Evolutionary conservation across 202 grass and related monocot species (phyloP), one percentile per base, ranked within the genome.

Genomic region (Elaeis oleifera): DNA sequence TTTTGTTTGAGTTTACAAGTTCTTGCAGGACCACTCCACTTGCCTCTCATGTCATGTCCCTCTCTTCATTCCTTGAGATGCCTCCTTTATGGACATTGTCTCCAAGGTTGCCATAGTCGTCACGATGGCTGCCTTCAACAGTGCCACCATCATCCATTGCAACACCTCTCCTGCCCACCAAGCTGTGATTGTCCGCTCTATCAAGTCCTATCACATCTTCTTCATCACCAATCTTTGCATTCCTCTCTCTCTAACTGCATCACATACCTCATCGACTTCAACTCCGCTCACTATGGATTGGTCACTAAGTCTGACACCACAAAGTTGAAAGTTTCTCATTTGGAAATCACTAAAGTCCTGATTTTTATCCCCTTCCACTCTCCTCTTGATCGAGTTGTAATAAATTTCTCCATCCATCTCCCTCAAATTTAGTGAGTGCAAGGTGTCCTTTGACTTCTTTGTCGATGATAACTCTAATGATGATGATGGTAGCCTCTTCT

Each of bases 281-380:
- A 71, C 1, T 73, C 74, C 1, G 19, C 77, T 23, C 84, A 78
- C 3, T 91, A 96, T 64, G 84, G 52, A 2, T 23, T 96, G 36
- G 84, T 91, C 50, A 91, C 87, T 0, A 74, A 96, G 72, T 67
- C 5, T 9, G 92, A 81, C 14, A 81, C 86, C 16, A 72, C 82
- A 0, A 74, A 79, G 23, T 97, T 81, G 25, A 80, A n/a, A 56
- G 75, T 91, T 31, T 31, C 28, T 31, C 28, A 31, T 31, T 4
- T 31, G 28, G 0, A 27, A 27, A 27, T 27, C 4, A 5, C 26
- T 27, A 27, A 4, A 27, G 26, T 27, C 26, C 3, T 27, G 0
- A 3, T 27, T 5, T 27, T 27, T 27, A 27, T 31, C 28, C 28
- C 28, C 28, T 31, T 4, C 3, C 4, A 0, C 28, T 31, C 28